Conservation (phyloP, 129 eudicot species). For the Flaveria brownii region DNA sequence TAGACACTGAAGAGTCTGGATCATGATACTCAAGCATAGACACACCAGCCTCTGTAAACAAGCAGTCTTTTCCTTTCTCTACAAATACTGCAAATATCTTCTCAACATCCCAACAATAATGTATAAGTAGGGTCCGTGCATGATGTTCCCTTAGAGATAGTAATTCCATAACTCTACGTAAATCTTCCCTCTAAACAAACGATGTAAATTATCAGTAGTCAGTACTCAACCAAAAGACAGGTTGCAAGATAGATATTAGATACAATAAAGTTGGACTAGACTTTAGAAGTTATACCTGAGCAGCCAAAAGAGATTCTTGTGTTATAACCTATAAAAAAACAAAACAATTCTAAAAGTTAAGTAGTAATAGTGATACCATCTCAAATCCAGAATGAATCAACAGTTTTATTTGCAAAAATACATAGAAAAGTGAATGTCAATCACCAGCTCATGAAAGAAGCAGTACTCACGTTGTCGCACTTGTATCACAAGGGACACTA, state of each 20-base stretch:
- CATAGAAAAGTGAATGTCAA: not conserved
- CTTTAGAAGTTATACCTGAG: constrained; percentile 62
- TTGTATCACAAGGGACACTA: not conserved
- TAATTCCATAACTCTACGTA: constrained; percentile 77
- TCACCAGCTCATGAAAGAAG: constrained; percentile 6
- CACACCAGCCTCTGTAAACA: constrained; percentile 82
- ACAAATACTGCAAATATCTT: constrained; percentile 67
- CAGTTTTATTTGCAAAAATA: constrained; percentile 2
- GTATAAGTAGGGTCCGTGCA: constrained; percentile 85
- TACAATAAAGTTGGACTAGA: not conserved
- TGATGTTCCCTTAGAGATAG: constrained; percentile 80
- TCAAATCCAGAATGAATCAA: constrained; percentile 13
- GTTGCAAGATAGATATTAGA: constrained; percentile 6
- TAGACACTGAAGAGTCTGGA: constrained; percentile 39
- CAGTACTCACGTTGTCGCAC: not conserved
- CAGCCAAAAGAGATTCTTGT: constrained; percentile 80
- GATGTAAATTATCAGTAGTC: constrained; percentile 12
- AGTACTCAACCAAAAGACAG: constrained; percentile 14
- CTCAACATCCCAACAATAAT: constrained; percentile 93
- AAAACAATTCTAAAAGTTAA: constrained; percentile 4
- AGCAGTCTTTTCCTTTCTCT: constrained; percentile 64
- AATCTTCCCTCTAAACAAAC: constrained; percentile 71
- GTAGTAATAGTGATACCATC: constrained; percentile 12
- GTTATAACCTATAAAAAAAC: constrained; percentile 67
- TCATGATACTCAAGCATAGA: constrained; percentile 41